phyloP scores from a whole-genome alignment of 2,329 filamentous ascomycete species.

The Cladophialophora carrionii region DNA sequence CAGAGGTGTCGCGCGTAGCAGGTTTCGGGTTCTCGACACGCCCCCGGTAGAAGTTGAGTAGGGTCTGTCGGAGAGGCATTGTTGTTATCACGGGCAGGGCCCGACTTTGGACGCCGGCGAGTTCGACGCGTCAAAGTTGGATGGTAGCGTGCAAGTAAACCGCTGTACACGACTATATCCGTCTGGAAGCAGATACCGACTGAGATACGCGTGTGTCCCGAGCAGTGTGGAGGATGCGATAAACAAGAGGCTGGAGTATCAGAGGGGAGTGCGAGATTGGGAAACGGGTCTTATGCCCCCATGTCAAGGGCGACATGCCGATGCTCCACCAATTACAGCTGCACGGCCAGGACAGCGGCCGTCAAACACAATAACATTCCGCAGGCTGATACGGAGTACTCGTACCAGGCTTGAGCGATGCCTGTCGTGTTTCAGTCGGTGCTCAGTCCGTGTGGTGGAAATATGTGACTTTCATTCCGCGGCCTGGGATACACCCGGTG shows the following conservation, averaged over 20 bases:
- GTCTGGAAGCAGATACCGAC: background rate
- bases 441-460: background rate
- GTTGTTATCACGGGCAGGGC: slow-evolving; percentile 12
- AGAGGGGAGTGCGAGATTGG: slow-evolving; percentile 19
- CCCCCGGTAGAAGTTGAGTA: slow-evolving; percentile 35
- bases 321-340: slow-evolving; percentile 9
- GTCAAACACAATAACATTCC: slow-evolving; percentile 13
- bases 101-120: background rate
- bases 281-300: slow-evolving; percentile 16
- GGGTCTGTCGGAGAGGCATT: slow-evolving; percentile 38
- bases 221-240: slow-evolving; percentile 3
- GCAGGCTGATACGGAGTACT: background rate
- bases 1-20: slow-evolving; percentile 1
- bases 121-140: slow-evolving; percentile 26
- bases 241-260: slow-evolving; percentile 24
- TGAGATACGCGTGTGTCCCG: slow-evolving; percentile 19
- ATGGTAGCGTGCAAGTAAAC: background rate
- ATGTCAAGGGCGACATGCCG: slow-evolving; percentile 1
- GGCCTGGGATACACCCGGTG: slow-evolving; percentile 13
- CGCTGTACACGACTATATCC: background rate
- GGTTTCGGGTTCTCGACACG: slow-evolving; percentile 10
- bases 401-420: background rate
- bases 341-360: slow-evolving; percentile 2
- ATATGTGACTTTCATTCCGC: background rate
- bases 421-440: background rate